A percentile compares a stretch with the other conserved stretches of the same genome.
Evolutionary conservation across 495 filamentous ascomycete genomes (phyloP).

Genomic region (Trichoderma erinaceum): DNA sequence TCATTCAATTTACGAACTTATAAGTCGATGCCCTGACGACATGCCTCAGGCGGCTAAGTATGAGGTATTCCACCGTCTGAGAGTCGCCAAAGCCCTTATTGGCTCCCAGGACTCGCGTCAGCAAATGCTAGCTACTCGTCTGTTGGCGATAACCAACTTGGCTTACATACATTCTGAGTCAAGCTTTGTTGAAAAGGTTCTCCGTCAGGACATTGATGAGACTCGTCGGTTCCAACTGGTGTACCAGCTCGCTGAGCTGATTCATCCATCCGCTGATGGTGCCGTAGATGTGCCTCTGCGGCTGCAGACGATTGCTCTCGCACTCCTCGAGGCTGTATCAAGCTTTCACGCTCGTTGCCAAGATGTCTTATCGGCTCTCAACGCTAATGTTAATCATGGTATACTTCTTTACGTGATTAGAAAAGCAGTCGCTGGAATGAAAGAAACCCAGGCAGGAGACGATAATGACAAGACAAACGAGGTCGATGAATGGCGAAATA

Average conservation of each 20-base stretch:
- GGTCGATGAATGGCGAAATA: conserved; percentile 82
- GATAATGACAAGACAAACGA: conserved; percentile 49
- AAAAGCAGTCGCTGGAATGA: conserved; percentile 79
- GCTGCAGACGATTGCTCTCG: conserved; percentile 77
- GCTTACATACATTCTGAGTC: conserved; percentile 80
- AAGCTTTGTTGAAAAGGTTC: conserved; percentile 73
- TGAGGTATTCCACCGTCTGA: conserved; percentile 77
- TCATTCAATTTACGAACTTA: conserved; percentile 57
- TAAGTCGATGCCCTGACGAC: conserved; percentile 55
- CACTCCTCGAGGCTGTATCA: conserved; percentile 72
- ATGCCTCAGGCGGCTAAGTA: conserved; percentile 70
- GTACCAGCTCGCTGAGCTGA: conserved; percentile 85
- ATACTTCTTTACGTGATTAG: conserved; percentile 90
- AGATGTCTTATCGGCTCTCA: conserved; percentile 81
- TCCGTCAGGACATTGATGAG: conserved; percentile 85
- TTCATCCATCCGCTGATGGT: conserved; percentile 67
- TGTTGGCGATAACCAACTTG: conserved; percentile 86
- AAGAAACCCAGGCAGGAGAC: conserved; percentile 48
- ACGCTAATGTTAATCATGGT: conserved; percentile 91
- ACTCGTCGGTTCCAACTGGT: conserved; percentile 82
- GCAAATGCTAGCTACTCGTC: conserved; percentile 69
- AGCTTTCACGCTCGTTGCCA: conserved; percentile 67
- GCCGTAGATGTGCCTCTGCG: conserved; percentile 59
- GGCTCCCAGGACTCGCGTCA: conserved; percentile 60
- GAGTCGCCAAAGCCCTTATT: conserved; percentile 70